A percentile compares a stretch with the other conserved stretches of the same genome.
phyloP scores from a whole-genome alignment of 2,329 filamentous ascomycete species.

The Botryosphaeria dothidea region DNA sequence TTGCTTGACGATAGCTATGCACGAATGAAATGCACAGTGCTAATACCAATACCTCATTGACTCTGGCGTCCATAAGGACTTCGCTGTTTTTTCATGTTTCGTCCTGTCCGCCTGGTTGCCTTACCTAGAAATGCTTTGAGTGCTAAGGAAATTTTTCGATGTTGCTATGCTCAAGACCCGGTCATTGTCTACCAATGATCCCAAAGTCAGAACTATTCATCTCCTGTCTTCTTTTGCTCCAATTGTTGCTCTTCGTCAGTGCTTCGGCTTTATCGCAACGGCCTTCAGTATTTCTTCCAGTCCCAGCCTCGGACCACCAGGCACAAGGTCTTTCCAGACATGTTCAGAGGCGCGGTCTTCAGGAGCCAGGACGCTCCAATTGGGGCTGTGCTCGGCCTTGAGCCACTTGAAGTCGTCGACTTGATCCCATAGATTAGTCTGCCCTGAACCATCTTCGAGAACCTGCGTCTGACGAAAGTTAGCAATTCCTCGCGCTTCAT shows the following conservation, averaged over 20 bases:
- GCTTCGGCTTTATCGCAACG: conserved; percentile 21
- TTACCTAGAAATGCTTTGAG: background rate
- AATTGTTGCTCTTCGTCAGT: background rate
- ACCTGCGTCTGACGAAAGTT: background rate
- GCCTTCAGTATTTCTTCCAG: conserved; percentile 65
- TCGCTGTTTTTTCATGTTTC: no score
- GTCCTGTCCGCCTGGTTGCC: no score
- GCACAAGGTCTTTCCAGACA: conserved; percentile 70
- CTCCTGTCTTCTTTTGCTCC: background rate
- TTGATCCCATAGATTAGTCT: conserved; percentile 75
- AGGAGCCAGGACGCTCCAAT: conserved; percentile 74
- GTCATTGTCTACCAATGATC: no score
- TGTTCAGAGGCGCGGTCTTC: conserved; percentile 60
- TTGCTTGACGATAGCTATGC: background rate
- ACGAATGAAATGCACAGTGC: background rate
- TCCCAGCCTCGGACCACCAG: conserved; percentile 62
- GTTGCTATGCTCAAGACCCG: no score
- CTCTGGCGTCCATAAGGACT: no score
- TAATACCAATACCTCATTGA: background rate
- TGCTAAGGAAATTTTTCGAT: background rate
- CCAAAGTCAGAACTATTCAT: no score
- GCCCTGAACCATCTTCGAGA: conserved; percentile 14
- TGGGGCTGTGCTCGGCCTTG: conserved; percentile 79
- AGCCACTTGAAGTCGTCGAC: conserved; percentile 99
- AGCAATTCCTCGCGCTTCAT: background rate